phyloP scores from a whole-genome alignment of 2,329 filamentous ascomycete genomes.

The Phyllosticta ampelicida region DNA sequence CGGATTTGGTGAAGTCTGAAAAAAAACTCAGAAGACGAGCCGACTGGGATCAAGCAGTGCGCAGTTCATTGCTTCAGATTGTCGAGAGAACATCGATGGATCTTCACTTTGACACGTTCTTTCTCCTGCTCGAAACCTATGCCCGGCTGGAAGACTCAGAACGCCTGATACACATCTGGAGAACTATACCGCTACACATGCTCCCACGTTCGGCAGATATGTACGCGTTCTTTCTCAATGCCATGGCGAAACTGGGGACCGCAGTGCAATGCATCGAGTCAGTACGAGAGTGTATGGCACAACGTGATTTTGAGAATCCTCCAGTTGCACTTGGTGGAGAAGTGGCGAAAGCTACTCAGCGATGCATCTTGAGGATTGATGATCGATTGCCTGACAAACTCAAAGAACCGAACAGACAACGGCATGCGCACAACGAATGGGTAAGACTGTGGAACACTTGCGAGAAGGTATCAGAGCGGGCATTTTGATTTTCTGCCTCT shows the following conservation, averaged over 20 bases:
- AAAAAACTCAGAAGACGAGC: neutral
- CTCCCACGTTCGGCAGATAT: constrained; percentile 40
- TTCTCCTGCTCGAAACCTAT: constrained; percentile 30
- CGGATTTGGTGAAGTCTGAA: neutral
- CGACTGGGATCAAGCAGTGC: neutral
- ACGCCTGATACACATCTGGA: constrained; percentile 52
- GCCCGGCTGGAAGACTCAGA: constrained; percentile 41
- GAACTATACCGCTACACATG: constrained; percentile 41
- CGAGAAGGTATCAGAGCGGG: neutral
- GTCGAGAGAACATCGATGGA: constrained; percentile 13
- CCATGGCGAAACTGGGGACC: constrained; percentile 37
- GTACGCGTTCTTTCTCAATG: constrained; percentile 45
- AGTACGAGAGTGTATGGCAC: constrained; percentile 44
- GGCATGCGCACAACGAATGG: neutral
- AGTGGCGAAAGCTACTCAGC: constrained; percentile 40
- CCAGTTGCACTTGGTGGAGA: constrained; percentile 35
- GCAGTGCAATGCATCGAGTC: constrained; percentile 36
- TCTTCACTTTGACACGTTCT: constrained; percentile 20
- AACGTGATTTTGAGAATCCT: constrained; percentile 48
- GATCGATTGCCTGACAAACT: neutral
- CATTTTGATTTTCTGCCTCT: neutral
- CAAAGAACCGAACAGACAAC: neutral
- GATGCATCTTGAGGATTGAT: constrained; percentile 48
- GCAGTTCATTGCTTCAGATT: constrained; percentile 10
- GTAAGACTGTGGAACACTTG: neutral